Base-by-base conservation (phyloP, 805 yeast species). In the Wickerhamiella nectarea region DNA sequence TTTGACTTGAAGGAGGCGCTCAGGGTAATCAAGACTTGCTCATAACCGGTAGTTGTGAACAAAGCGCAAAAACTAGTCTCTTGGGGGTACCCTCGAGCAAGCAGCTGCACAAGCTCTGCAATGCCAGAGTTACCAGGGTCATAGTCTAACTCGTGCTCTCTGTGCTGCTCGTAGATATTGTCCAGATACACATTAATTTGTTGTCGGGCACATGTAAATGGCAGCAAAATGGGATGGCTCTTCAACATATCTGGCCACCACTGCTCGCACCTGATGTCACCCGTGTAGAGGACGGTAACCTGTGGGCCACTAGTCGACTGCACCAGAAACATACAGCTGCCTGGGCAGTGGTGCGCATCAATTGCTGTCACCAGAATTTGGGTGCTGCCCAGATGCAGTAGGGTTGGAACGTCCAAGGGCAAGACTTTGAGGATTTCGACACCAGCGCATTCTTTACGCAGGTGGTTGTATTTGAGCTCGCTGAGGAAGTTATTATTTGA, bases 311-410 rank as follows among this genome's bases (percentile, higher is more conserved):
- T 33, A 1, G 41, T 35, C 12, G 57, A 57, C 46, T 70, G 71
- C 1, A 76, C 45, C 22, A 76, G 61, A 45, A 71, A 69, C 76
- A 75, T 72, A 2, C 66, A 63, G 3, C 78, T 65, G 3, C 80
- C 81, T 10, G 78, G 74, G 52, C 81, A 76, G 50, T 76, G 82
- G 51, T 74, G 66, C 0, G 76, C 67, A 5, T 67, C 67, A 2
- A 76, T 61, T 21, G 70, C 52, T 1, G 74, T 68, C 2, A 75
- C 56, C 6, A 43, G 53, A 5, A 73, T 25, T 7, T 18, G 21
- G 39, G 51, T 10, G 46, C 46, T 29, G 43, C 46, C 31, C 48
- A 53, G 17, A 51, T 48, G 5, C 8, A 53, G 31, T 11, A 9
- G 21, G 34, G 46, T 43, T 4, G 55, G 48, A 31, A 36, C 20